Evolutionary conservation across 2,329 filamentous ascomycete genomes (phyloP).

Genomic region (Fusarium euwallaceae): DNA sequence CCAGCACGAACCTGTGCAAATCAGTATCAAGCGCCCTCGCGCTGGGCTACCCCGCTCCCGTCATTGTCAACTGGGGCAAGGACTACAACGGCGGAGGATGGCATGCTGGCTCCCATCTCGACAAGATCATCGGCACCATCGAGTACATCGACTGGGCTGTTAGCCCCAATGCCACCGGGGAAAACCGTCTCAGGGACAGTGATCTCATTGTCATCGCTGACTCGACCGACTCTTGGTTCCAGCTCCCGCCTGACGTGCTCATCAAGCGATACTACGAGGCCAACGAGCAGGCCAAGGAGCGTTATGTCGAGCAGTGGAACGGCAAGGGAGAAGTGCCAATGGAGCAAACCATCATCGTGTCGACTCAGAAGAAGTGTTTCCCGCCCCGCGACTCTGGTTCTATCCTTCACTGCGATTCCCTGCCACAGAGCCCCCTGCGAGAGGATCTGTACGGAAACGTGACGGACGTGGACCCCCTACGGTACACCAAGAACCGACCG

Average conservation of each 20-base stretch:
- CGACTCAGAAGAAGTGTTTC: conserved; percentile 42
- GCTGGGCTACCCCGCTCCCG: conserved; percentile 43
- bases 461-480: conserved; percentile 20
- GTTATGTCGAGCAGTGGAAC: conserved; percentile 22
- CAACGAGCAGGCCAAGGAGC: conserved; percentile 30
- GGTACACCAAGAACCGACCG: conserved; percentile 30
- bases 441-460: conserved; percentile 36
- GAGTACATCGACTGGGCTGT: conserved; percentile 42
- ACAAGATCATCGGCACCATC: conserved; percentile 46
- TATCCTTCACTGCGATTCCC: conserved; percentile 30
- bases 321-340: not conserved
- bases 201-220: conserved; percentile 46
- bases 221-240: conserved; percentile 48
- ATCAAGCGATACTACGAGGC: conserved; percentile 44
- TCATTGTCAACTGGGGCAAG: conserved; percentile 48
- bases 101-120: conserved; percentile 39
- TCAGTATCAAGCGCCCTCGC: conserved; percentile 39
- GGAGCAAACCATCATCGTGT: conserved; percentile 38
- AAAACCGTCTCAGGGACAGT: conserved; percentile 31
- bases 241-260: conserved; percentile 46
- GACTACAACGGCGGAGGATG: conserved; percentile 23
- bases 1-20: conserved; percentile 45
- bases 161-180: not conserved
- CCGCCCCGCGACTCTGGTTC: conserved; percentile 17
- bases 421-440: conserved; percentile 31